Evolutionary conservation across 352 stramenopile species (phyloP), one percentile per base, ranked within the genome.

Genomic region (Globisporangium alternatum): DNA sequence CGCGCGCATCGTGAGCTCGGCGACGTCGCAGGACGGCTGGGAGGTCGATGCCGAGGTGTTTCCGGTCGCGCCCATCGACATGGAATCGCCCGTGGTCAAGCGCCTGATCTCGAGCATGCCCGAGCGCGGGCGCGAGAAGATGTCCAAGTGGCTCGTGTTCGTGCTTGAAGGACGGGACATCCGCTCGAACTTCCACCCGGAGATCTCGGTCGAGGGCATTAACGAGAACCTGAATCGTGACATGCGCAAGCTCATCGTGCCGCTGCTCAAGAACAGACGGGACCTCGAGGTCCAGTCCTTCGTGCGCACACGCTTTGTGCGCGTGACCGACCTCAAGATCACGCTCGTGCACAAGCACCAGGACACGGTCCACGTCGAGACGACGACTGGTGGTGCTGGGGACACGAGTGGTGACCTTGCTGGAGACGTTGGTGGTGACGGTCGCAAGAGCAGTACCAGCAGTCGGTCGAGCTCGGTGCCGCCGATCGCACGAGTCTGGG

Each of bases 51-150:
- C 83, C 39, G 83, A 91, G 37, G 69, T 90, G 19, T 89, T 87
- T 33, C 83, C 83, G 8, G 65, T 85, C 44, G 80, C 76, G 1
- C 83, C 80, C 9, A 87, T 91, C 48, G 74, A 89, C 56, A 88
- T 91, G 81, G 83, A 91, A 37, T 91, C 83, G n/a, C 77, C 81
- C 7, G 77, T 91, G 13, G 75, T 90, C 5, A 77, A 91, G 67
- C 77, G 78, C 0, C 63, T 91, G 43, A 85, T 90, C 54, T 68
- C 68, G n/a, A 86, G 65, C 49, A 84, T 91, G 77, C 80, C 80
- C 1, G 83, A 86, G 44, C 80, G 69, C 63, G 77, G 83, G 0
- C 74, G 76, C 45, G 77, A 83, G 65, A 90, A 89, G 56, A 81
- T 91, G 53, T 73, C 74, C 19, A 90, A 91, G 55, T 91, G 82